Percentiles rank a stretch among this genome's conserved stretches.
phyloP scores from a whole-genome alignment of 371 early-diverging fungal genomes.

The Haplosporangium sp. region DNA sequence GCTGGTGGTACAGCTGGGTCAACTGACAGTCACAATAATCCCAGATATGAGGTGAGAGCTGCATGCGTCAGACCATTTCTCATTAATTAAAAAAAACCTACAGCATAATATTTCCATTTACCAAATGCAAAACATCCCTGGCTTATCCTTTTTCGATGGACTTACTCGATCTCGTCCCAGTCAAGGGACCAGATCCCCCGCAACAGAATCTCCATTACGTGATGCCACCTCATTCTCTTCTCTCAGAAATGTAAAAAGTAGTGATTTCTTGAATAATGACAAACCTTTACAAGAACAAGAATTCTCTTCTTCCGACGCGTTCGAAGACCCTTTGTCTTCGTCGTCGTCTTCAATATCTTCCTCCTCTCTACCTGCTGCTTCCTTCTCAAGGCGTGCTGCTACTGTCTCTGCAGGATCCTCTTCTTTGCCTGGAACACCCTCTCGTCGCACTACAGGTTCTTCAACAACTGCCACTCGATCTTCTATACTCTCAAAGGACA shows the following conservation, averaged over 20 bases:
- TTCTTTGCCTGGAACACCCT: slow-evolving; percentile 10
- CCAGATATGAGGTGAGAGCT: no score
- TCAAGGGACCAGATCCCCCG: neutral
- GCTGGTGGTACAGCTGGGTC: no score
- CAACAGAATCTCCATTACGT: slow-evolving; percentile 9
- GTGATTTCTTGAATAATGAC: slow-evolving; percentile 9
- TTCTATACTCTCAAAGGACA: slow-evolving; percentile 37
- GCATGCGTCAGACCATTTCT: no score
- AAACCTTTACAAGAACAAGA: slow-evolving; percentile 3
- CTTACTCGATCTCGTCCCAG: slow-evolving; percentile 28
- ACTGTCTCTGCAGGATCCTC: slow-evolving; percentile 41
- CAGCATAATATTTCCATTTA: no score
- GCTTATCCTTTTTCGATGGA: slow-evolving; percentile 51
- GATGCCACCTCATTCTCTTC: slow-evolving; percentile 6
- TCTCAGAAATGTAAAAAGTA: slow-evolving; percentile 16
- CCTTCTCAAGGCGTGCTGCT: slow-evolving; percentile 43
- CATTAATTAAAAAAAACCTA: no score
- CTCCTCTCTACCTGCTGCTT: slow-evolving; percentile 24
- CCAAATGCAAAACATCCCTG: slow-evolving; percentile 52
- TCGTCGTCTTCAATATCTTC: slow-evolving; percentile 6
- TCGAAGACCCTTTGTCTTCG: slow-evolving; percentile 23
- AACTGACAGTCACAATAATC: no score
- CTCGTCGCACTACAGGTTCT: slow-evolving; percentile 15
- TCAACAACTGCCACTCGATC: slow-evolving; percentile 16
- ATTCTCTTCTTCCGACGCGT: neutral